Evolutionary conservation across 2,329 filamentous ascomycete species (phyloP).

Genomic region (Colletotrichum orbiculare): DNA sequence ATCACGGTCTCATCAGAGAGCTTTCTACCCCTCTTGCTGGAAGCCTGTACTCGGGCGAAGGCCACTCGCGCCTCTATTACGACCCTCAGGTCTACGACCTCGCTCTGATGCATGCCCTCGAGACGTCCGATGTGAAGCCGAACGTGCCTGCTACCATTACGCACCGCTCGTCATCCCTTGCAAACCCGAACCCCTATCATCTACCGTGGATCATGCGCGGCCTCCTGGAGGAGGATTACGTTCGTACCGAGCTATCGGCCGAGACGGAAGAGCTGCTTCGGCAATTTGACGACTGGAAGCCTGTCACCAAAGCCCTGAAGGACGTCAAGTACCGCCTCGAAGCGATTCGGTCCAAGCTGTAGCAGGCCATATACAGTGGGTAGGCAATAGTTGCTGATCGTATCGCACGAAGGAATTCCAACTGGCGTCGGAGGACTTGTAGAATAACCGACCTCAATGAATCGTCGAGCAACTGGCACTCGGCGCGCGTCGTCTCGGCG

Average conservation of each 20-base stretch:
- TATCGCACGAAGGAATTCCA: too few relatives aligned
- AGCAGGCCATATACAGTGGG: constrained; percentile 9
- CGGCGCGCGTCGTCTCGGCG: too few relatives aligned
- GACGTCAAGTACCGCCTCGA: constrained; percentile 96
- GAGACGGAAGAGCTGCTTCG: constrained; percentile 84
- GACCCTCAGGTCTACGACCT: constrained; percentile 87
- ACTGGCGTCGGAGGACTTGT: too few relatives aligned
- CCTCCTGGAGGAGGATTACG: constrained; percentile 89
- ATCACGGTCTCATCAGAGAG: constrained; percentile 93
- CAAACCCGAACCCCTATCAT: constrained; percentile 83
- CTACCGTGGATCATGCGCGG: constrained; percentile 97
- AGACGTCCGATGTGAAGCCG: constrained; percentile 69
- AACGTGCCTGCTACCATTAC: constrained; percentile 41
- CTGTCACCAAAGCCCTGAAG: constrained; percentile 87
- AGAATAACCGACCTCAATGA: too few relatives aligned
- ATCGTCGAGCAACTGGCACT: too few relatives aligned
- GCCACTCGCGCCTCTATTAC: constrained; percentile 93
- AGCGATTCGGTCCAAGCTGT: constrained; percentile 87
- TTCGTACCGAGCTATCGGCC: constrained; percentile 80
- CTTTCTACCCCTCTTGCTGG: constrained; percentile 89
- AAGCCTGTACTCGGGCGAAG: constrained; percentile 90
- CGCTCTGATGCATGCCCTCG: constrained; percentile 77
- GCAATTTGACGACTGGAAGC: constrained; percentile 95
- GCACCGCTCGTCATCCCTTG: constrained; percentile 44
- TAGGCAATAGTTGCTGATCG: too few relatives aligned